Base-by-base conservation (phyloP, 352 stramenopile species). In the Salisapilia sapeloensis region DNA sequence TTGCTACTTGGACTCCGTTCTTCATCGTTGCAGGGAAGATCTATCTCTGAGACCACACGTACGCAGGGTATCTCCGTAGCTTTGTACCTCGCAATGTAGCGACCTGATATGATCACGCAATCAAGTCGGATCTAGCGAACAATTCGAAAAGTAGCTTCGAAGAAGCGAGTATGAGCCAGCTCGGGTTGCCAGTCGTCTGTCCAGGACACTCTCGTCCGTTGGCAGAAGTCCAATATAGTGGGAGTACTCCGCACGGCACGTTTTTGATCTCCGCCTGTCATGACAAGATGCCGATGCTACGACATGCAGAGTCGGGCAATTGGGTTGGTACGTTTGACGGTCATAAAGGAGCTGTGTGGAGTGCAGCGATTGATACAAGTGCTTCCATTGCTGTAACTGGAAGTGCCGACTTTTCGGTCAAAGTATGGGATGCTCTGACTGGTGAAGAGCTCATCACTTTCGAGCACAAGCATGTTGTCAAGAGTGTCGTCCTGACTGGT, bases 301-400 rank as follows among this genome's bases (percentile, higher is more conserved):
- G 80, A 2, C 72, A 71, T 32, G 75, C 55, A 6, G 59, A 65
- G 28, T 74, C 78, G 17, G 80, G 80, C 33, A 65, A 94, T 53
- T 99, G 94, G 94, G 97, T 99, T 44, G 94, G 93, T 30, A 98
- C 91, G 5, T 98, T 97, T 37, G 60, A 85, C 17, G 94, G 94
- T 29, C 94, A 99, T 60, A 98, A 98, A 51, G 94, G 93, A 30
- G 81, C 81, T 0, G 81, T 94, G 0, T 95, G 81, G 81, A 86
- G 60, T 32, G 90, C 80, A 29, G 93, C 86, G 38, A 50, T 97
- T 24, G 85, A 97, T 52, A 43, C 50, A 0, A 53, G 67, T 4
- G 82, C 61, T 4, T 63, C 64, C 29, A 77, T 95, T 14, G 81
- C 76, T 0, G 85, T 71, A 3, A 96, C 91, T 8, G 93, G 81